These are phyloP conservation scores for Colletotrichum zoysiae DNA, from an alignment of 2,329 filamentous ascomycete genomes.

Conservation along the genomic window DNA sequence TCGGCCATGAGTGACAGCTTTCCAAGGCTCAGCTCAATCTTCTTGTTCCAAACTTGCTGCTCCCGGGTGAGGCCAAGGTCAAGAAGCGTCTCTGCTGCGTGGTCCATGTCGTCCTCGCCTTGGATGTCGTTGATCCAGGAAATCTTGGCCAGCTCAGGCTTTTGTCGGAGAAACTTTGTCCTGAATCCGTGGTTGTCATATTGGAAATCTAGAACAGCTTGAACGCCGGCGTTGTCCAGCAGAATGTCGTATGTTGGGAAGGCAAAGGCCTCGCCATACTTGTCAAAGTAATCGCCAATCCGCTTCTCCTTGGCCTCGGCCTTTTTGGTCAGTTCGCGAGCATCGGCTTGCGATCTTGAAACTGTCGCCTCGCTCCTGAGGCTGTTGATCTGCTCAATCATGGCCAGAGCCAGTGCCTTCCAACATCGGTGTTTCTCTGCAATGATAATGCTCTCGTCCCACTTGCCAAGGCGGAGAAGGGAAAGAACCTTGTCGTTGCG, in stretches of 20 bases:
- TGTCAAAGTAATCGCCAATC: constrained; percentile 68
- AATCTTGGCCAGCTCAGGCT: constrained; percentile 79
- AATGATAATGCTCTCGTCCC: constrained; percentile 69
- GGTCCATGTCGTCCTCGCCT: constrained; percentile 78
- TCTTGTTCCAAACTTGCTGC: constrained; percentile 89
- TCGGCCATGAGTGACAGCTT: constrained; percentile 84
- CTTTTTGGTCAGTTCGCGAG: constrained; percentile 55
- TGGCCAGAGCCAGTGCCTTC: constrained; percentile 66
- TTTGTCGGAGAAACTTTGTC: constrained; percentile 81
- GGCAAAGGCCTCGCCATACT: constrained; percentile 75
- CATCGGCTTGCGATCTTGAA: constrained; percentile 33
- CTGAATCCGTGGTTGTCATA: constrained; percentile 77
- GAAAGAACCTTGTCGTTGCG: constrained; percentile 65
- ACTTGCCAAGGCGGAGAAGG: constrained; percentile 67
- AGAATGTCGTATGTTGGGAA: constrained; percentile 85
- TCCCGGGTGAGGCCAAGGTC: constrained; percentile 79
- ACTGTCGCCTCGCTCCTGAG: constrained; percentile 40
- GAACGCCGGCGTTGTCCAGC: constrained; percentile 74
- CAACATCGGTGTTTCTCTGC: constrained; percentile 70
- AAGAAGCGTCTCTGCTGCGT: constrained; percentile 79
- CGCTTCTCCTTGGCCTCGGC: constrained; percentile 62
- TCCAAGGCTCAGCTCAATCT: constrained; percentile 89
- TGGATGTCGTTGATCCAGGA: constrained; percentile 96
- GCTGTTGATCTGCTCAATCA: constrained; percentile 65
- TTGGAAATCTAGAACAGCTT: constrained; percentile 77